A percentile compares a stretch with the other conserved stretches of the same genome.
phyloP scores from a whole-genome alignment of 2,329 filamentous ascomycete species.

The Paecilomyces fulvus region DNA sequence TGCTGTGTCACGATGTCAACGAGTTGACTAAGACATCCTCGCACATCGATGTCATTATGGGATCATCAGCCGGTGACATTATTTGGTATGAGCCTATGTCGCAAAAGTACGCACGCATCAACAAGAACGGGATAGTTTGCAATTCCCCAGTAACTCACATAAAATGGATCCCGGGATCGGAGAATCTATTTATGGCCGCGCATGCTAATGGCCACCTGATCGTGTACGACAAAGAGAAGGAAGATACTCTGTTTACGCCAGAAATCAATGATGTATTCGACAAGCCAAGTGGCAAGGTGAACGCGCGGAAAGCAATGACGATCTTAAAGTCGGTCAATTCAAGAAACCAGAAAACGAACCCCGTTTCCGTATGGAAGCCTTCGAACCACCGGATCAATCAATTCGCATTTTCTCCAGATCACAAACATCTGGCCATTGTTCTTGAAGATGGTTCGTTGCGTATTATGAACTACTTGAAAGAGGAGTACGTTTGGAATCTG shows the following conservation, averaged over 20 bases:
- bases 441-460: slow-evolving; percentile 84
- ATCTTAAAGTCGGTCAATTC: slow-evolving; percentile 89
- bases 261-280: slow-evolving; percentile 44
- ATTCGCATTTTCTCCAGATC: slow-evolving; percentile 87
- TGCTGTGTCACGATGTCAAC: slow-evolving; percentile 90
- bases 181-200: slow-evolving; percentile 83
- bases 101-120: slow-evolving; percentile 88
- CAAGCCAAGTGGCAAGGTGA: slow-evolving; percentile 18
- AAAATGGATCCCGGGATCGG: slow-evolving; percentile 86
- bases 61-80: slow-evolving; percentile 91
- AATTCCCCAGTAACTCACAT: slow-evolving; percentile 77
- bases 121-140: slow-evolving; percentile 94
- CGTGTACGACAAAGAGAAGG: slow-evolving; percentile 96
- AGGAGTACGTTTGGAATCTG: slow-evolving; percentile 54
- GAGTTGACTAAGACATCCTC: slow-evolving; percentile 65
- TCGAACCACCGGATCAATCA: slow-evolving; percentile 86
- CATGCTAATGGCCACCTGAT: slow-evolving; percentile 87
- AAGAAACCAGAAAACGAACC: slow-evolving; percentile 86
- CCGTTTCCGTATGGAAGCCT: slow-evolving; percentile 84
- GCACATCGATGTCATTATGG: slow-evolving; percentile 88
- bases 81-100: slow-evolving; percentile 98
- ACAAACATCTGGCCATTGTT: slow-evolving; percentile 76
- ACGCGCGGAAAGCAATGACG: slow-evolving; percentile 43
- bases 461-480: slow-evolving; percentile 84
- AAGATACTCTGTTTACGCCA: slow-evolving; percentile 69